phyloP scores from a whole-genome alignment of 1,284 basidiomycete genomes.

The Apiotrichum siamense region DNA sequence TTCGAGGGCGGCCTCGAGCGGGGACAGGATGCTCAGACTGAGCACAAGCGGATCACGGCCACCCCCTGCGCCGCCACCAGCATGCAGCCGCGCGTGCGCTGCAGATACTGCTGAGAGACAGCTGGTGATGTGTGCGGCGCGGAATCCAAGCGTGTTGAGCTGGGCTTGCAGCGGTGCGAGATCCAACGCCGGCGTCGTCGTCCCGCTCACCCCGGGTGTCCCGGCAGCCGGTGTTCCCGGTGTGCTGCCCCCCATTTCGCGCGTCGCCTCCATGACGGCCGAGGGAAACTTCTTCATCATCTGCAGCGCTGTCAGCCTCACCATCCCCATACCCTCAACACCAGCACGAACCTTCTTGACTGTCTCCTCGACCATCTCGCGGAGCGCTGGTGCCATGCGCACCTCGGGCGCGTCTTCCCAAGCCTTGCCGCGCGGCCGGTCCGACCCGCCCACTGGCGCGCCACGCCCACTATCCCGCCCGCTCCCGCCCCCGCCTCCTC shows the following conservation, averaged over 20 bases:
- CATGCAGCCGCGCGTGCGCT: constrained; percentile 38
- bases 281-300: constrained; percentile 48
- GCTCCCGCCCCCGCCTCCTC: constrained; percentile 28
- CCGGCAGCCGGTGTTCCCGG: constrained; percentile 1
- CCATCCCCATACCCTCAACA: neutral
- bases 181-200: constrained; percentile 23
- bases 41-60: constrained; percentile 43
- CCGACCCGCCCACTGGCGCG: constrained; percentile 12
- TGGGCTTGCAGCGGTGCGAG: constrained; percentile 29
- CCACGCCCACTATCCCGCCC: constrained; percentile 53
- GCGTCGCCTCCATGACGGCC: constrained; percentile 44
- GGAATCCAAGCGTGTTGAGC: constrained; percentile 47
- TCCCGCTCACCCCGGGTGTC: neutral
- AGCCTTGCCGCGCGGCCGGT: constrained; percentile 48
- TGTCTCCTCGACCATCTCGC: constrained; percentile 74
- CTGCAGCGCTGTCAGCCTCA: too few species aligned
- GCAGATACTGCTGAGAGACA: constrained; percentile 38
- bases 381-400: constrained; percentile 68
- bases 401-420: constrained; percentile 73
- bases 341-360: constrained; percentile 63
- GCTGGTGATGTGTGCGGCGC: constrained; percentile 46
- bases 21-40: constrained; percentile 51
- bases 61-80: constrained; percentile 6
- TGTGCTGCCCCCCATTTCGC: constrained; percentile 29
- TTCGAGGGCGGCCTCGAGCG: constrained; percentile 52